Percentiles rank a stretch among this genome's conserved stretches.
Evolutionary conservation across 176 grass and related monocot species (phyloP).

Genomic region (Elymus sibiricus): DNA sequence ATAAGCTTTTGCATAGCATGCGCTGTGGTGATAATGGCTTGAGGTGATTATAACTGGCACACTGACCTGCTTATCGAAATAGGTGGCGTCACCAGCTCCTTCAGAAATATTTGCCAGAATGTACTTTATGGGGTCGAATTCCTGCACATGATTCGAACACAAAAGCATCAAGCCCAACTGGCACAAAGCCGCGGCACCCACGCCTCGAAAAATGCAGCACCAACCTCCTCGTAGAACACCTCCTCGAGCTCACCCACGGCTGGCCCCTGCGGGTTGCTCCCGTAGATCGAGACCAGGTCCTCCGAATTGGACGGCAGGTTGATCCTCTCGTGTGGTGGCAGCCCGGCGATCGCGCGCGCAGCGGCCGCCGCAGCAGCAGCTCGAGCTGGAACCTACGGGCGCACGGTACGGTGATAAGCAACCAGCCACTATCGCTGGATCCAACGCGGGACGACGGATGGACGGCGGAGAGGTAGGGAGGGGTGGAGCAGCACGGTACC

Average conservation of each 20-base stretch:
- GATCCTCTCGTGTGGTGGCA: slow-evolving; percentile 79
- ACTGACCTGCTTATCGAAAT: slow-evolving; percentile 95
- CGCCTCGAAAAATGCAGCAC: slow-evolving; percentile 22
- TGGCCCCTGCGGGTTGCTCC: slow-evolving; percentile 57
- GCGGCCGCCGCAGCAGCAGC: slow-evolving; percentile 75
- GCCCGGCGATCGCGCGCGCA: slow-evolving; percentile 70
- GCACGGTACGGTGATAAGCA: slow-evolving; percentile 6
- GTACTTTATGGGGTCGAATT: slow-evolving; percentile 91
- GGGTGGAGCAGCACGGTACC: slow-evolving; percentile 17
- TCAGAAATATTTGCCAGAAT: slow-evolving; percentile 72
- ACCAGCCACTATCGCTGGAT: slow-evolving; percentile 1
- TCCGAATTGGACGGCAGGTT: slow-evolving; percentile 70
- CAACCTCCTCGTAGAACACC: slow-evolving; percentile 86
- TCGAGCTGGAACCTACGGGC: slow-evolving; percentile 80
- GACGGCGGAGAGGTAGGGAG: not conserved
- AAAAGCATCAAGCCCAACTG: not conserved
- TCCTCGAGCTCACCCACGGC: slow-evolving; percentile 77
- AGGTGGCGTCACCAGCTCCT: slow-evolving; percentile 60
- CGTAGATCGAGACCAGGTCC: slow-evolving; percentile 72
- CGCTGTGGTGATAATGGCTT: not conserved
- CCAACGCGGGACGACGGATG: not conserved
- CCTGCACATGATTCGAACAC: slow-evolving; percentile 43
- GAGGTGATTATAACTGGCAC: not conserved
- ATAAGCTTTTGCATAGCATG: not conserved
- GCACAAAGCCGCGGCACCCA: not conserved